Percentiles rank a stretch among this genome's conserved stretches.
phyloP scores from a whole-genome alignment of 208 protist species.

The Zelonia costaricensis region DNA sequence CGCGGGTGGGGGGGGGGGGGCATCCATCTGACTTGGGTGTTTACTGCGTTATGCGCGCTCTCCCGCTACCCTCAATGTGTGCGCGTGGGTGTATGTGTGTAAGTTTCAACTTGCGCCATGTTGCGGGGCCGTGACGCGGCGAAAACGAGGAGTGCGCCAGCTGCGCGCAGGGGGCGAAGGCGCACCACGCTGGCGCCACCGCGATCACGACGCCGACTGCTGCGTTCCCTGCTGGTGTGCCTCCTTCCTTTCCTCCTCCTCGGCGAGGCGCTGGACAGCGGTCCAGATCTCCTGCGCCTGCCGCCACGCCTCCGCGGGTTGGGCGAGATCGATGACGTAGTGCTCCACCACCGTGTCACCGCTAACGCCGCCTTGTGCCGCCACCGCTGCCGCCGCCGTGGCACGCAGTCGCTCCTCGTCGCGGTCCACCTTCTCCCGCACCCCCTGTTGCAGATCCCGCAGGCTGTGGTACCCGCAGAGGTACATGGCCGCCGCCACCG shows the following conservation, averaged over 20 bases:
- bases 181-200: too few relatives aligned
- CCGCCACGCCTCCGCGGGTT: conserved; percentile 39
- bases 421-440: conserved; percentile 41
- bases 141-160: too few relatives aligned
- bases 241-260: conserved; percentile 1
- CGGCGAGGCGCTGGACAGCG: conserved; percentile 30
- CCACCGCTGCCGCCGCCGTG: background rate
- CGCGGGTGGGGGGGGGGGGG: too few relatives aligned
- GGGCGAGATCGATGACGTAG: conserved; percentile 72
- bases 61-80: too few relatives aligned
- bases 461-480: conserved; percentile 49
- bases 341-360: conserved; percentile 38
- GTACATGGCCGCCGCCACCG: conserved; percentile 53
- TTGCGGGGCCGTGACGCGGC: too few relatives aligned
- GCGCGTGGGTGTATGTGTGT: too few relatives aligned
- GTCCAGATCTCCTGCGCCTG: conserved; percentile 67
- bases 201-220: too few relatives aligned
- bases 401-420: conserved; percentile 41
- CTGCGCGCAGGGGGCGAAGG: too few relatives aligned
- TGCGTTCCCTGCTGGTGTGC: too few relatives aligned
- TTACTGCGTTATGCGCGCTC: too few relatives aligned
- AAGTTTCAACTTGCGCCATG: too few relatives aligned
- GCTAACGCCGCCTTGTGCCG: background rate
- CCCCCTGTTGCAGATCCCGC: conserved; percentile 35
- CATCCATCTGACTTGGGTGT: too few relatives aligned